Evolutionary conservation across 2,329 filamentous ascomycete genomes (phyloP).

Genomic region (Colletotrichum magnum): DNA sequence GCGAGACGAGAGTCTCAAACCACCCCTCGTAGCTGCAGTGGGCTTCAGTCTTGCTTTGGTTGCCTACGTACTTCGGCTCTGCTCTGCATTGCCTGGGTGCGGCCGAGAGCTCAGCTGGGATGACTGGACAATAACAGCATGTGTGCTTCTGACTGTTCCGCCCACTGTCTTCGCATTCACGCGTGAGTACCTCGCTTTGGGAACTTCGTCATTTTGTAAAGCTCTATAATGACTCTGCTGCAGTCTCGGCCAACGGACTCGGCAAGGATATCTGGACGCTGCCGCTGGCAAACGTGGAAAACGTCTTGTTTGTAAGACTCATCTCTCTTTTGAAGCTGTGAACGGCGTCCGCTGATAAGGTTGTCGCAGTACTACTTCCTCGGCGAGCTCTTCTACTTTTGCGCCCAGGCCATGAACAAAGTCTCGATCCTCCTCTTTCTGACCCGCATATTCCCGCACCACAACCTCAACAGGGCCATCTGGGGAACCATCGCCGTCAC

Average conservation of each 20-base stretch:
- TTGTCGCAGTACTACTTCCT: conserved; percentile 46
- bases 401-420: conserved; percentile 48
- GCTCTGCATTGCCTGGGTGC: conserved; percentile 45
- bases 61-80: conserved; percentile 47
- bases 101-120: conserved; percentile 50
- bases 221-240: conserved; percentile 22
- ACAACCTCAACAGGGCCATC: conserved; percentile 5
- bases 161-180: neutral
- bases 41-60: conserved; percentile 47
- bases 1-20: conserved; percentile 45
- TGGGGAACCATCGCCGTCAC: conserved; percentile 21
- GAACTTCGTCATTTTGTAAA: conserved; percentile 1
- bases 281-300: conserved; percentile 43
- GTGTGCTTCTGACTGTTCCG: conserved; percentile 48
- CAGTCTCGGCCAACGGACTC: conserved; percentile 47
- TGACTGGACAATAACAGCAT: conserved; percentile 53
- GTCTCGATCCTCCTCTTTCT: conserved; percentile 50
- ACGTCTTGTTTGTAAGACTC: conserved; percentile 47
- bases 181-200: conserved; percentile 1
- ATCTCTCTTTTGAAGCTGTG: too few relatives aligned
- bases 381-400: conserved; percentile 50
- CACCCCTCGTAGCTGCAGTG: conserved; percentile 45
- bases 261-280: conserved; percentile 56
- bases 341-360: neutral
- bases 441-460: conserved; percentile 49